Percentiles rank a stretch among this genome's conserved stretches.
These are phyloP conservation scores for Coemansia sp. DNA, from an alignment of 192 early-diverging fungal species.

Conservation along the genomic window DNA sequence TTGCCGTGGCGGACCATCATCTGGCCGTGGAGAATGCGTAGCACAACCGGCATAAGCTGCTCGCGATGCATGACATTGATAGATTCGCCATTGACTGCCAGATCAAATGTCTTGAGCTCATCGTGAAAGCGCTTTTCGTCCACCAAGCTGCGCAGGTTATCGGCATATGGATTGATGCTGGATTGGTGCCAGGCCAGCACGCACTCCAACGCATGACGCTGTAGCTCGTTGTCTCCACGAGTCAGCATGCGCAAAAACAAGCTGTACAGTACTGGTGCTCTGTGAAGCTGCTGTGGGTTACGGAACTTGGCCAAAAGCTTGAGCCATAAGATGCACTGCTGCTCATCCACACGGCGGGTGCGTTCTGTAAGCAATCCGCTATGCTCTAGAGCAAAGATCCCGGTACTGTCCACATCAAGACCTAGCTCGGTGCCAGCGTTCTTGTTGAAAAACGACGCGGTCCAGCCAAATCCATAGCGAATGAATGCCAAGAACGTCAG, in stretches of 20 bases:
- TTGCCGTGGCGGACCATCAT: conserved; percentile 78
- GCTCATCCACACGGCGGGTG: conserved; percentile 14
- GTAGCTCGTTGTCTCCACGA: conserved; percentile 76
- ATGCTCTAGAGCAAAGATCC: conserved; percentile 10
- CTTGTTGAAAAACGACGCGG: conserved; percentile 23
- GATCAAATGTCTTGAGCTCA: conserved; percentile 71
- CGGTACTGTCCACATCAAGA: conserved; percentile 9
- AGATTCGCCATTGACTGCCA: conserved; percentile 59
- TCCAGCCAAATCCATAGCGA: conserved; percentile 35
- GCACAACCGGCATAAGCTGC: conserved; percentile 69
- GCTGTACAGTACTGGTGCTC: conserved; percentile 17
- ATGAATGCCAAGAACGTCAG: conserved; percentile 62
- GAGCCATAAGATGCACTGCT: conserved; percentile 33
- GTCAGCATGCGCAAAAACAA: conserved; percentile 71
- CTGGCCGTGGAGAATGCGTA: conserved; percentile 89
- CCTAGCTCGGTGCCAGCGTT: conserved; percentile 8
- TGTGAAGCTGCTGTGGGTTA: conserved; percentile 27
- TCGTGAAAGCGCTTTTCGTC: conserved; percentile 93
- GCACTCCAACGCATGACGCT: conserved; percentile 79
- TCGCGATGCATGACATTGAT: conserved; percentile 68
- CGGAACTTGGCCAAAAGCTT: conserved; percentile 37
- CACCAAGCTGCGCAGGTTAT: conserved; percentile 71
- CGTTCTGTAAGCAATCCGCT: conserved; percentile 27
- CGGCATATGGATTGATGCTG: conserved; percentile 67
- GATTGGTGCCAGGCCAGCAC: conserved; percentile 77